Evolutionary conservation across 805 yeast genomes (phyloP).

Genomic region (Tetrapisispora pingtungensis): DNA sequence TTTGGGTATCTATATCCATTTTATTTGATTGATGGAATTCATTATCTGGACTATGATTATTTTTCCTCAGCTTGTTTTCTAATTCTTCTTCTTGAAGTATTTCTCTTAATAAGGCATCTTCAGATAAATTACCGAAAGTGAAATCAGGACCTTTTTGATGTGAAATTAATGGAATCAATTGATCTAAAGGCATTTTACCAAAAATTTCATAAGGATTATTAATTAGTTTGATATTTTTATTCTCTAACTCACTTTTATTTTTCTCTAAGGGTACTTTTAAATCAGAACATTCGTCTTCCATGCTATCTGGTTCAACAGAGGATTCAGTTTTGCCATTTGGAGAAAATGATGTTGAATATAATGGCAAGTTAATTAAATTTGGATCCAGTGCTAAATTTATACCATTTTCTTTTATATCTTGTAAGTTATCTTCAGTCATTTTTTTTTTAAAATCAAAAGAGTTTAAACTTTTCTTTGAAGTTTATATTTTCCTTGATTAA

Average conservation of each 20-base stretch:
- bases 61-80: not conserved
- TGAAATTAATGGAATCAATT: conserved; percentile 50
- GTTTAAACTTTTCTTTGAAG: too few relatives aligned
- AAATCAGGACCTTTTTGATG: conserved; percentile 41
- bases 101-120: conserved; percentile 39
- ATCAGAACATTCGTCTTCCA: not conserved
- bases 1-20: conserved; percentile 2
- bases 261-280: not conserved
- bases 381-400: conserved; percentile 29
- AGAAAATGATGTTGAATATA: conserved; percentile 1
- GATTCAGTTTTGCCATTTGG: not conserved
- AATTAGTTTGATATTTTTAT: conserved; percentile 8
- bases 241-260: not conserved
- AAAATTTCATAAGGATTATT: conserved; percentile 26
- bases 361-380: conserved; percentile 20
- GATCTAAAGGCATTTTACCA: conserved; percentile 37
- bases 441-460: not conserved
- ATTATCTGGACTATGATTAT: not conserved
- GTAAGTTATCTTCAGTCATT: not conserved
- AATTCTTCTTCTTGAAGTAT: conserved; percentile 20
- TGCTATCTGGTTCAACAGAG: not conserved
- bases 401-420: conserved; percentile 6
- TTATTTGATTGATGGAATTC: conserved; percentile 2
- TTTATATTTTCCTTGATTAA: too few relatives aligned
- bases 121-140: conserved; percentile 43